Evolutionary conservation across 306 rosid species (phyloP).

Genomic region (Benincasa hispida): DNA sequence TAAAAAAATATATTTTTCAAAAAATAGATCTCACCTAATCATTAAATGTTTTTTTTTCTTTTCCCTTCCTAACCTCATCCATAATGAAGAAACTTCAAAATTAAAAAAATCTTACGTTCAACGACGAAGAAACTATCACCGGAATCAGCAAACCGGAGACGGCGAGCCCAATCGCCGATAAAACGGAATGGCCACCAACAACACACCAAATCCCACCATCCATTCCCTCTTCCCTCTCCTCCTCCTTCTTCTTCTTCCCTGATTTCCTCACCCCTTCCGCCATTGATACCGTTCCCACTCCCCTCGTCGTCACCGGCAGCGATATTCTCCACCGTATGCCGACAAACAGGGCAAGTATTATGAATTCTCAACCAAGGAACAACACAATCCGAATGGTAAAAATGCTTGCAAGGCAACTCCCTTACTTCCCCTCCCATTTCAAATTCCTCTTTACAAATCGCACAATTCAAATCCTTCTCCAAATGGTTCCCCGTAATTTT

Average conservation of each 20-base stretch:
- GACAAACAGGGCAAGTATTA: constrained; percentile 70
- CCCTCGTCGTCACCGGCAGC: background rate
- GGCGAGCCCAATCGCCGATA: constrained; percentile 1
- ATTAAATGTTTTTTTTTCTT: too few species aligned
- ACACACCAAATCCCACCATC: background rate
- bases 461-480: constrained; percentile 39
- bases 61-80: too few species aligned
- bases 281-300: background rate
- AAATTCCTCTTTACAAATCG: constrained; percentile 67
- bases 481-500: constrained; percentile 15
- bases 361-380: constrained; percentile 56
- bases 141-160: background rate
- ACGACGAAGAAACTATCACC: background rate
- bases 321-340: constrained; percentile 19
- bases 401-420: constrained; percentile 66
- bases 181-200: background rate
- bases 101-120: background rate
- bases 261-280: background rate
- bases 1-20: too few species aligned
- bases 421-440: constrained; percentile 33
- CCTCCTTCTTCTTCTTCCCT: background rate
- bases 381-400: constrained; percentile 62
- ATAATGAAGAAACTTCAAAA: too few species aligned
- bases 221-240: background rate
- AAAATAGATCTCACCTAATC: too few species aligned